Evolutionary conservation across 1,139 yeast genomes (phyloP).

Genomic region (Schwanniomyces etchellsii): DNA sequence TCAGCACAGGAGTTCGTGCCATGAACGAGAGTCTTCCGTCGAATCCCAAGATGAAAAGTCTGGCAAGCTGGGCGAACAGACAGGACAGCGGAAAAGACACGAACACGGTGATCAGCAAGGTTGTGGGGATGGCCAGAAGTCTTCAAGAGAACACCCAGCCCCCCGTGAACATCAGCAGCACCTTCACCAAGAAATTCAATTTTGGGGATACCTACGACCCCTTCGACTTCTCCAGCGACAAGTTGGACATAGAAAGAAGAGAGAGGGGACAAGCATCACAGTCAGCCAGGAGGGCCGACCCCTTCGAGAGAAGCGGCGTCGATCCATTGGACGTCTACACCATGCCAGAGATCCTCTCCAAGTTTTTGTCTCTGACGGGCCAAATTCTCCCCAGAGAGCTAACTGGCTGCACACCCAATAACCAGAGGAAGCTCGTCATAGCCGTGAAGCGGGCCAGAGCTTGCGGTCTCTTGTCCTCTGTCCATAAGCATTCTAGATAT

Average conservation of each 20-base stretch:
- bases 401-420: conserved; percentile 58
- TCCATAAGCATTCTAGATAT: conserved; percentile 48
- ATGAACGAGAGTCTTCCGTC: conserved; percentile 16
- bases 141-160: conserved; percentile 18
- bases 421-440: conserved; percentile 59
- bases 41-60: conserved; percentile 28
- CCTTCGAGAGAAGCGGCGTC: conserved; percentile 51
- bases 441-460: conserved; percentile 69
- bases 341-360: conserved; percentile 58
- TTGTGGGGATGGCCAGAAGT: conserved; percentile 23
- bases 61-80: conserved; percentile 21
- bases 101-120: conserved; percentile 13
- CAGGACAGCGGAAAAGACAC: conserved; percentile 8
- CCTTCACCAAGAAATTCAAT: conserved; percentile 35
- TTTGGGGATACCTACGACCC: conserved; percentile 58
- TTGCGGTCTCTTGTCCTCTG: conserved; percentile 59
- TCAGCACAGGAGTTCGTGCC: neutral
- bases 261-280: conserved; percentile 11
- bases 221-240: conserved; percentile 64
- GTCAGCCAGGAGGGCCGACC: conserved; percentile 20
- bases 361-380: conserved; percentile 57
- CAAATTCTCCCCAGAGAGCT: conserved; percentile 60
- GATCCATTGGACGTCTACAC: conserved; percentile 63
- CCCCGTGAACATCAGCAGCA: conserved; percentile 17
- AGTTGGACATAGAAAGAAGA: conserved; percentile 35